These are phyloP conservation scores for Fomitopsis palustris DNA, from an alignment of 1,284 basidiomycete genomes.

Conservation along the genomic window DNA sequence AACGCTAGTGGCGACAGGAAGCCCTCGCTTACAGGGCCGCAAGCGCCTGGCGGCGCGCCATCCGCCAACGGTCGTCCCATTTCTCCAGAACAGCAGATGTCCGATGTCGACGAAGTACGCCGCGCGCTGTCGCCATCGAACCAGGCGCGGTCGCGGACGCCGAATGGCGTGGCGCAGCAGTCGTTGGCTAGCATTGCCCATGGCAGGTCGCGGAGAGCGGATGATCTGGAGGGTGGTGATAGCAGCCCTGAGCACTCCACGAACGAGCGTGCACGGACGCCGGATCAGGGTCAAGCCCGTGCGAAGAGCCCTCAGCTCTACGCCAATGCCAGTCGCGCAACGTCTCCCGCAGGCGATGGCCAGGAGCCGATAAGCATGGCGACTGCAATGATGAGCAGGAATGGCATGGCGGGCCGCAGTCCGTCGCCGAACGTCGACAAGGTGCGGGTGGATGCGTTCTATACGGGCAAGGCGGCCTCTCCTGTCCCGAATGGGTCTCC, in stretches of 20 bases:
- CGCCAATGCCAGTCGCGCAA: constrained; percentile 40
- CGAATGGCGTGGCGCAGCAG: constrained; percentile 43
- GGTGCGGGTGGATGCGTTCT: constrained; percentile 57
- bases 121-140: constrained; percentile 63
- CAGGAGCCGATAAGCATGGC: constrained; percentile 47
- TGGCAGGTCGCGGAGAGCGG: constrained; percentile 54
- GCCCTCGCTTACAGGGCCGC: constrained; percentile 32
- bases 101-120: constrained; percentile 53
- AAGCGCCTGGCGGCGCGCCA: constrained; percentile 13
- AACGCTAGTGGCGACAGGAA: constrained; percentile 39
- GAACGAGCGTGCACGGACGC: constrained; percentile 51
- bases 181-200: constrained; percentile 35
- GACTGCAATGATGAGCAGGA: constrained; percentile 48
- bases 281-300: constrained; percentile 45
- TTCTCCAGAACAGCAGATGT: constrained; percentile 47
- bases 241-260: constrained; percentile 44
- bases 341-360: constrained; percentile 47
- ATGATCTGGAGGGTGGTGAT: constrained; percentile 49
- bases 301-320: constrained; percentile 52
- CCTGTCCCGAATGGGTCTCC: constrained; percentile 51
- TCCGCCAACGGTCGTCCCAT: constrained; percentile 44
- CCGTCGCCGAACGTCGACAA: constrained; percentile 59
- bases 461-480: constrained; percentile 49
- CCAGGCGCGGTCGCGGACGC: constrained; percentile 30
- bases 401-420: constrained; percentile 50